A percentile compares a stretch with the other conserved stretches of the same genome.
Conservation (phyloP, 2,329 filamentous ascomycete species). For the Monosporascus cannonballus region DNA sequence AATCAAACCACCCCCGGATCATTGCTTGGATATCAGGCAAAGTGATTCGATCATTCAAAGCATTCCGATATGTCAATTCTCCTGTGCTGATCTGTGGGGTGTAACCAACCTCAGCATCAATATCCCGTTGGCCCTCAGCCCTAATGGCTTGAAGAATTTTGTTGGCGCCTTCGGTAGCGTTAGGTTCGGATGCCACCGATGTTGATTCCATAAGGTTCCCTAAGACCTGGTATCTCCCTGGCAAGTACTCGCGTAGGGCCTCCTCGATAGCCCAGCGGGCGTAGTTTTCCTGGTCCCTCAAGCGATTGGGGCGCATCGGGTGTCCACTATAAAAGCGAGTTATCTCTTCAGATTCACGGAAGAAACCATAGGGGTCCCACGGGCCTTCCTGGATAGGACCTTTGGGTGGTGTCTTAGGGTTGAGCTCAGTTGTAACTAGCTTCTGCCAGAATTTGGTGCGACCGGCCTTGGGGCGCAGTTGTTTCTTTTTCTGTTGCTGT, state of each 20-base stretch:
- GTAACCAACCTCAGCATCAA: constrained; percentile 17
- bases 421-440: not conserved
- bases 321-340: constrained; percentile 7
- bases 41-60: not conserved
- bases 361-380: not conserved
- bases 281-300: constrained; percentile 11
- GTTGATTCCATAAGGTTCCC: constrained; percentile 14
- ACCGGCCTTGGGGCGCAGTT: not conserved
- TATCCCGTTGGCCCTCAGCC: constrained; percentile 16
- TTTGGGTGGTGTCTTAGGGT: not conserved
- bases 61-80: no score
- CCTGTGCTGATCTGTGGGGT: not conserved
- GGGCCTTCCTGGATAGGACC: not conserved
- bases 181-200: constrained; percentile 1
- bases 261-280: constrained; percentile 15
- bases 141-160: constrained; percentile 10
- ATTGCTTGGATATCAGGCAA: not conserved
- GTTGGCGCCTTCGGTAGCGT: not conserved
- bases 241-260: constrained; percentile 7
- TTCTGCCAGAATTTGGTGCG: not conserved
- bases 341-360: not conserved
- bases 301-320: not conserved
- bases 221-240: constrained; percentile 7
- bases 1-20: no score
- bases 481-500: not conserved